phyloP scores from a whole-genome alignment of 805 yeast species.

The Starmerella apis region DNA sequence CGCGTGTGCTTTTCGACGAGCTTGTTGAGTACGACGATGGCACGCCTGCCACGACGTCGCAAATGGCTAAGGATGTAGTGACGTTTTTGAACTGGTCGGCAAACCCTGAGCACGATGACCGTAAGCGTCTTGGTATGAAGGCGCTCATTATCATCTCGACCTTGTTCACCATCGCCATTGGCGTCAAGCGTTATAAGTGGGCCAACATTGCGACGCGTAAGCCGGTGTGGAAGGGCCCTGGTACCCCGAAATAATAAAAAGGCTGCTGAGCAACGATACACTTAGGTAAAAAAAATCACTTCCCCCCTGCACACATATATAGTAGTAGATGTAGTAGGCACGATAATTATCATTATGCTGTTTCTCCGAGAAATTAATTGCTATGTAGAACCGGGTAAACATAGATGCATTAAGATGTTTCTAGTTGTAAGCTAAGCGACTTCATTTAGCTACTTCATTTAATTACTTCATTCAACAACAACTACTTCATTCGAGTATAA shows the following conservation, averaged over 20 bases:
- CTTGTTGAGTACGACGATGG: constrained; percentile 98
- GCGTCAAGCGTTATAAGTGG: constrained; percentile 98
- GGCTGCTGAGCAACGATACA: background rate
- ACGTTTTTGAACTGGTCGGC: constrained; percentile 96
- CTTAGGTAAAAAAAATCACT: background rate
- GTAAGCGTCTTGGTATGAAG: constrained; percentile 93
- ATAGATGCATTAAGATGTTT: no score
- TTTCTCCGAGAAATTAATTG: no score
- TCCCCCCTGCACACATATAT: background rate
- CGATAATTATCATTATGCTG: background rate
- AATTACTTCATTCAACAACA: no score
- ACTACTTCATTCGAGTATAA: no score
- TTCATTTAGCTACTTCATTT: no score
- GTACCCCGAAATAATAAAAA: constrained; percentile 16
- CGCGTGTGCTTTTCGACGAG: constrained; percentile 93
- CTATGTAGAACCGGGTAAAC: no score
- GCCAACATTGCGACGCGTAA: constrained; percentile 89
- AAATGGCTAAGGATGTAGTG: constrained; percentile 98
- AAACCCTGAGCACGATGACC: constrained; percentile 97
- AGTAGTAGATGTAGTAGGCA: background rate
- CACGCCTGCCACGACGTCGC: constrained; percentile 95
- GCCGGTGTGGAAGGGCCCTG: constrained; percentile 45
- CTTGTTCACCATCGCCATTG: constrained; percentile 69
- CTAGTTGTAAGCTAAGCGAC: no score
- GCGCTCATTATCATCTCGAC: constrained; percentile 71